These are phyloP conservation scores for Tetratostichococcus sp. DNA, from an alignment of 139 green algal genomes.

Conservation along the genomic window DNA sequence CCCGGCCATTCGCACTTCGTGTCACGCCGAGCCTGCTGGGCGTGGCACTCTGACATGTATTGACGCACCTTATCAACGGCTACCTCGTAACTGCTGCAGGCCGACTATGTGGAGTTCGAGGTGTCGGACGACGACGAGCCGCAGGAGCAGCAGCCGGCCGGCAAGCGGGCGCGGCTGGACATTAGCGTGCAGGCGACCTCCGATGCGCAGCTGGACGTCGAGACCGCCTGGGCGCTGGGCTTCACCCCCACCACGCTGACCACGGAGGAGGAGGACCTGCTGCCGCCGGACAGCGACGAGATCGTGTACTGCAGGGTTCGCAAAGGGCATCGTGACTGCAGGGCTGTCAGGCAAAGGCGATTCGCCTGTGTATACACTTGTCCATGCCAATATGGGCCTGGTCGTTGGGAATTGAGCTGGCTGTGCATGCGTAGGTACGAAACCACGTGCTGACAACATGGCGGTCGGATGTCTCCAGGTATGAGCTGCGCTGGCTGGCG, in stretches of 20 bases:
- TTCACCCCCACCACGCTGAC: slow-evolving; percentile 28
- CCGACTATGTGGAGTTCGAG: not conserved
- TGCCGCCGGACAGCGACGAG: slow-evolving; percentile 33
- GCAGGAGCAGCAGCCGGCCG: not conserved
- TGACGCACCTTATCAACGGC: not conserved
- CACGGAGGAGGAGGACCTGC: slow-evolving; percentile 39
- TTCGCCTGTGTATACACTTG: too few species aligned
- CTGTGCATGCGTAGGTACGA: slow-evolving; percentile 38
- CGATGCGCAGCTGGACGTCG: slow-evolving; percentile 7
- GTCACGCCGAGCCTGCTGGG: too few species aligned
- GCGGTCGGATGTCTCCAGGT: slow-evolving; percentile 27
- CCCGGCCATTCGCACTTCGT: too few species aligned
- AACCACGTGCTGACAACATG: slow-evolving; percentile 58
- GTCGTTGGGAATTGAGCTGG: too few species aligned
- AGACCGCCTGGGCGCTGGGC: slow-evolving; percentile 34
- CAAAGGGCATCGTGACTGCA: too few species aligned
- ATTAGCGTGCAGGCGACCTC: too few species aligned
- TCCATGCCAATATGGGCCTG: too few species aligned
- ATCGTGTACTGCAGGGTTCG: slow-evolving; percentile 21
- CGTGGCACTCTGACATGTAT: too few species aligned
- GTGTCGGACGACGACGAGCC: not conserved
- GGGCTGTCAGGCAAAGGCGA: too few species aligned
- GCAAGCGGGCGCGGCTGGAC: not conserved
- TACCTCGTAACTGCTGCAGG: not conserved
- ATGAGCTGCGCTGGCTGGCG: not conserved